Evolutionary conservation across 768 basidiomycete genomes (phyloP).

Genomic region (Pholiota microspora): DNA sequence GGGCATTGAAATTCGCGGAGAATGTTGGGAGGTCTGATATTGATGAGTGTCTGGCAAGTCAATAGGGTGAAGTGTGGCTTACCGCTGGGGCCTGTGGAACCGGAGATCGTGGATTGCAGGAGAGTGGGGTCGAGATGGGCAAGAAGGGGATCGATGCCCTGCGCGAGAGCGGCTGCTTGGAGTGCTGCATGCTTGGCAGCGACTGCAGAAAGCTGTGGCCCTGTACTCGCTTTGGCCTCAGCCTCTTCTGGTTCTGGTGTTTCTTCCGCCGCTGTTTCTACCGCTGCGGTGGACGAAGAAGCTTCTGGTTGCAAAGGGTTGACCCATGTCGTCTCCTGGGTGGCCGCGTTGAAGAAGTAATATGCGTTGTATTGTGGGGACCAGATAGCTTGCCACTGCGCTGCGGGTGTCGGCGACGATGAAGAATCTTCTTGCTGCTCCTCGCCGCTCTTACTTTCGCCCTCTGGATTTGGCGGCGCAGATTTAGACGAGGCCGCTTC

Average conservation of each 20-base stretch:
- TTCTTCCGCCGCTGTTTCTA: conserved; percentile 10
- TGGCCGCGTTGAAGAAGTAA: conserved; percentile 79
- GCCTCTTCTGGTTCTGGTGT: conserved; percentile 5
- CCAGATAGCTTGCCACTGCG: conserved; percentile 79
- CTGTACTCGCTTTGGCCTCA: conserved; percentile 20
- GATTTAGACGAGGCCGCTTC: conserved; percentile 1
- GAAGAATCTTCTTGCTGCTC: background rate
- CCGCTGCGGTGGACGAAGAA: conserved; percentile 22
- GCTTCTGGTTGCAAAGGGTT: conserved; percentile 60
- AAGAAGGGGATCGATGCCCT: conserved; percentile 81
- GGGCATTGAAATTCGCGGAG: conserved; percentile 77
- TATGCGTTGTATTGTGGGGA: conserved; percentile 77
- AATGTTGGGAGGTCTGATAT: conserved; percentile 38
- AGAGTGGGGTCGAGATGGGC: conserved; percentile 80
- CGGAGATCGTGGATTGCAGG: conserved; percentile 30
- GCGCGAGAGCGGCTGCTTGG: conserved; percentile 70
- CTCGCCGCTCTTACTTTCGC: background rate
- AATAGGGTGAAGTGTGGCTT: background rate
- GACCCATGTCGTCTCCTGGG: conserved; percentile 80
- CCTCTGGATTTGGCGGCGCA: background rate
- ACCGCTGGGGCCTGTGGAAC: conserved; percentile 26
- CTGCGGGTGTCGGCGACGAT: conserved; percentile 3
- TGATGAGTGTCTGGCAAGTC: background rate
- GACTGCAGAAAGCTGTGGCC: conserved; percentile 21
- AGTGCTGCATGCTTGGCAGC: conserved; percentile 44